Evolutionary conservation across 768 basidiomycete species (phyloP).

Genomic region (Auriscalpium microsporum): DNA sequence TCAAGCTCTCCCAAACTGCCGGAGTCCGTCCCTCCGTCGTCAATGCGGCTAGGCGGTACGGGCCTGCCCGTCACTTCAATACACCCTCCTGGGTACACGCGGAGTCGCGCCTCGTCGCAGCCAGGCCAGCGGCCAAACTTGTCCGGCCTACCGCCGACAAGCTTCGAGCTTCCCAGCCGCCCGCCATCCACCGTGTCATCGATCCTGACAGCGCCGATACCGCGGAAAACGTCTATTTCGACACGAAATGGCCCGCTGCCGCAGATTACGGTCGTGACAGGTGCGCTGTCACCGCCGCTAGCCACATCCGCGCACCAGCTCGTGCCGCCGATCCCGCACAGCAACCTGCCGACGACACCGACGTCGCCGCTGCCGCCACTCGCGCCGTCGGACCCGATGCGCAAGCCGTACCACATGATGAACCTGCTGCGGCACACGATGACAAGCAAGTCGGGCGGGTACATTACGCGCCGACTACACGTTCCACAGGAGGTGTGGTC

Average conservation of each 20-base stretch:
- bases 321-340: conserved; percentile 39
- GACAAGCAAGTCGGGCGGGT: conserved; percentile 73
- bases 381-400: conserved; percentile 62
- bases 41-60: conserved; percentile 31
- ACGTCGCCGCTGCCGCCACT: conserved; percentile 69
- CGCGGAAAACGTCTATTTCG: conserved; percentile 55
- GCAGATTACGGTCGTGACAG: conserved; percentile 42
- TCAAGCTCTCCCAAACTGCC: background rate
- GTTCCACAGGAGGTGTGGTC: conserved; percentile 90
- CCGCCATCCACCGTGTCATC: conserved; percentile 34
- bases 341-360: conserved; percentile 64
- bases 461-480: conserved; percentile 77
- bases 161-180: conserved; percentile 40
- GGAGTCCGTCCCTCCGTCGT: conserved; percentile 16
- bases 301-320: conserved; percentile 23
- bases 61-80: conserved; percentile 9
- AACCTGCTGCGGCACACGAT: conserved; percentile 70
- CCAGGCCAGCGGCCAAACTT: conserved; percentile 56
- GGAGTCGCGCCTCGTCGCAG: conserved; percentile 68
- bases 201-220: conserved; percentile 26
- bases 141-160: conserved; percentile 41
- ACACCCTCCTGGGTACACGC: conserved; percentile 18
- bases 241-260: conserved; percentile 44
- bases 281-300: conserved; percentile 35
- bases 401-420: conserved; percentile 92